Evolutionary conservation across 345 rosid species (phyloP), one percentile per base, ranked within the genome.

Genomic region (Xanthoceras sorbifolium): DNA sequence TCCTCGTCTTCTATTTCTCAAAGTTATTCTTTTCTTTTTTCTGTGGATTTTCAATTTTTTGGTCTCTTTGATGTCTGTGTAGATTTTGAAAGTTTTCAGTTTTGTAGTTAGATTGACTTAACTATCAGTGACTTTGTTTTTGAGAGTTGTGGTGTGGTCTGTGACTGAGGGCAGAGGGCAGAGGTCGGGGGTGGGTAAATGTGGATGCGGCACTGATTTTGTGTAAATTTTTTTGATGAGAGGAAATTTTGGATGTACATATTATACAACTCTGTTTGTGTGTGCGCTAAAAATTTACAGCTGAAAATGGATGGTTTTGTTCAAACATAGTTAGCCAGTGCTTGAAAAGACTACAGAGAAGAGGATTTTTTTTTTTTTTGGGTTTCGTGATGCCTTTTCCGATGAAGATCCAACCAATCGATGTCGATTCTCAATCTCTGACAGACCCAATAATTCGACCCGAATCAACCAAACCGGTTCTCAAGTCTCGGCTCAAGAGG

Each of bases 391-490:
- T 75, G 81, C 72, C 80, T 74, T 84, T 81, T 79, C 88, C 84
- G 77, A 90, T 90, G 89, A 91, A 92, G 91, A 85, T 92, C 86
- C 89, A 90, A 61, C 97, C 97, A 31, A 82, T 89, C 61, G 90
- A 90, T 77, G 79, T 82, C 77, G 86, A 87, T 67, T 80, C 82
- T 22, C 79, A 69, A 29, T 59, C 81, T 18, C 76, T 72, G 9
- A 75, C 72, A 10, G 87, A 84, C 62, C 64, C 67, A 34, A 36
- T 81, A 52, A 71, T 59, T 61, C 80, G 89, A 70, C 48, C 84
- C 10, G 97, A 91, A 48, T 44, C 79, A 42, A 80, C 73, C 25
- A 91, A 91, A 82, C 92, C 89, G 36, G 90, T 90, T 12, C 84
- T 89, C 70, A 92, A 85, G 83, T 87, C 92, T 52, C 86, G 90